Conservation (phyloP, 768 basidiomycete genomes). For the Macrolepiota albuminosa region DNA sequence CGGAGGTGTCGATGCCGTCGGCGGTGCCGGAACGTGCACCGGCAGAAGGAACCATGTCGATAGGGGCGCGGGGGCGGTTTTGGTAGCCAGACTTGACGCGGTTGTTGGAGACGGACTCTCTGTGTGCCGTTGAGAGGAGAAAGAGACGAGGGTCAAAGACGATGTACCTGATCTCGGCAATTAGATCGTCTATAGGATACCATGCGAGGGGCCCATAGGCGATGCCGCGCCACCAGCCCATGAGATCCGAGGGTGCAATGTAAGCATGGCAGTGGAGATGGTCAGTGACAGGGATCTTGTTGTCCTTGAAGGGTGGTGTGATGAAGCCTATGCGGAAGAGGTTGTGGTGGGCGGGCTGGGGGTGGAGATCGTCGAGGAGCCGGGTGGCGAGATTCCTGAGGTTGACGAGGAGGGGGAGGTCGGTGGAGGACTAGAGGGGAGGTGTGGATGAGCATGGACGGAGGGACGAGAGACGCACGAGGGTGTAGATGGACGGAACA, state of each 20-base stretch:
- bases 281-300: slow-evolving; percentile 74
- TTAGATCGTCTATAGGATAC: slow-evolving; percentile 74
- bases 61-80: slow-evolving; percentile 55
- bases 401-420: slow-evolving; percentile 66
- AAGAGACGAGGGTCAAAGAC: background rate
- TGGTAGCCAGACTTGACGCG: slow-evolving; percentile 75
- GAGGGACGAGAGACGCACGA: slow-evolving; percentile 39
- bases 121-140: slow-evolving; percentile 22
- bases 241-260: slow-evolving; percentile 55
- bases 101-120: slow-evolving; percentile 79
- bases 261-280: slow-evolving; percentile 78
- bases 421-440: slow-evolving; percentile 57
- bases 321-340: slow-evolving; percentile 71
- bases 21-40: slow-evolving; percentile 63
- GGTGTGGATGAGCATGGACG: slow-evolving; percentile 3
- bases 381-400: slow-evolving; percentile 54
- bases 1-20: slow-evolving; percentile 59
- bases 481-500: slow-evolving; percentile 71
- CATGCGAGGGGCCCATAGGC: slow-evolving; percentile 67
- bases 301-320: slow-evolving; percentile 72
- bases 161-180: slow-evolving; percentile 71
- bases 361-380: slow-evolving; percentile 42
- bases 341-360: slow-evolving; percentile 20
- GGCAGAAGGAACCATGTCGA: slow-evolving; percentile 68
- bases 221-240: slow-evolving; percentile 70